These are phyloP conservation scores for Paxillus rubicundulus DNA, from an alignment of 768 basidiomycete genomes.

Conservation along the genomic window DNA sequence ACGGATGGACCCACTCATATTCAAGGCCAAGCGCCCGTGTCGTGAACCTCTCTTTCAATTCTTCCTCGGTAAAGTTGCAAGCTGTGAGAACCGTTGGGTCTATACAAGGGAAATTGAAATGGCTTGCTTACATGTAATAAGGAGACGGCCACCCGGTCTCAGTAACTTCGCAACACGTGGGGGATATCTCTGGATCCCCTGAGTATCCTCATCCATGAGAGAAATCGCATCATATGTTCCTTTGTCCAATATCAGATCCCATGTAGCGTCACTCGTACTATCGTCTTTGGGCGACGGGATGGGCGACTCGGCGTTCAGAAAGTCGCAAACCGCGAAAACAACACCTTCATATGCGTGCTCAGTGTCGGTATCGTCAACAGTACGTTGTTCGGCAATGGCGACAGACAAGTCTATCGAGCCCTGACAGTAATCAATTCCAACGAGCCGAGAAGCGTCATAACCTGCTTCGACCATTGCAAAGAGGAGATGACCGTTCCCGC, in stretches of 20 bases:
- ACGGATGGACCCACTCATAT: slow-evolving; percentile 55
- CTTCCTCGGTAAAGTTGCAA: slow-evolving; percentile 84
- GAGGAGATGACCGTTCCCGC: slow-evolving; percentile 75
- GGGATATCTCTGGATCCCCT: slow-evolving; percentile 58
- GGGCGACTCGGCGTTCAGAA: slow-evolving; percentile 54
- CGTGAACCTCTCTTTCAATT: slow-evolving; percentile 56
- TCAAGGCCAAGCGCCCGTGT: slow-evolving; percentile 45
- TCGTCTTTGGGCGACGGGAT: slow-evolving; percentile 13
- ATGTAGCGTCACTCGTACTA: slow-evolving; percentile 27
- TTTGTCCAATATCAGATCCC: slow-evolving; percentile 82
- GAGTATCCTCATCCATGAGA: slow-evolving; percentile 55
- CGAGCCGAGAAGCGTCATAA: slow-evolving; percentile 50
- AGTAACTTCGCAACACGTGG: slow-evolving; percentile 52
- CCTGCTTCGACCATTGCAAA: slow-evolving; percentile 69
- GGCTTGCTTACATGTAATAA: slow-evolving; percentile 72
- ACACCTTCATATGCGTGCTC: slow-evolving; percentile 25
- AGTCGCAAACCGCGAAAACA: slow-evolving; percentile 60
- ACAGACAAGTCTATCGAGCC: slow-evolving; percentile 65
- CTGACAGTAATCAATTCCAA: slow-evolving; percentile 76
- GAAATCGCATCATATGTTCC: slow-evolving; percentile 90
- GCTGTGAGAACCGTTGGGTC: slow-evolving; percentile 37
- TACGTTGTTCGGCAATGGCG: slow-evolving; percentile 50
- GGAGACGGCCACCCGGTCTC: slow-evolving; percentile 64
- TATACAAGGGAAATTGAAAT: not conserved
- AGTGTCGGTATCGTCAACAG: not conserved